Percentiles rank a stretch among this genome's conserved stretches.
Evolutionary conservation across 192 early-diverging fungal genomes (phyloP).

Genomic region (Podila verticillata): DNA sequence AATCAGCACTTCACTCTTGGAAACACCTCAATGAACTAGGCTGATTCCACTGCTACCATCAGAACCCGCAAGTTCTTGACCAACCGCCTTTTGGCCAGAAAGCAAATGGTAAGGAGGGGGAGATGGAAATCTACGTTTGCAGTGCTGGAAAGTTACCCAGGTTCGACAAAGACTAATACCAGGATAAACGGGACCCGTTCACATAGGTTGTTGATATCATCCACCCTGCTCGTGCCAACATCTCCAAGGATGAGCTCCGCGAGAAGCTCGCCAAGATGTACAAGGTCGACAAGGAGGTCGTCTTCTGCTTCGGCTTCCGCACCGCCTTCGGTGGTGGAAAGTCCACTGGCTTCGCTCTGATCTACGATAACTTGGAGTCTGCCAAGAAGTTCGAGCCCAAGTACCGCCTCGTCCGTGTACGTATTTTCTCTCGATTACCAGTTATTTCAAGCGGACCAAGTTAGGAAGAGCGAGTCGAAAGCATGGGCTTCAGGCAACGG

Average conservation of each 20-base stretch:
- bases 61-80: constrained; percentile 99
- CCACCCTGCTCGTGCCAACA: constrained; percentile 93
- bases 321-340: constrained; percentile 98
- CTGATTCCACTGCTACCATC: constrained; percentile 86
- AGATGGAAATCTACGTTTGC: constrained; percentile 3
- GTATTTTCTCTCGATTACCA: constrained; percentile 6
- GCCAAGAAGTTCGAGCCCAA: constrained; percentile 99
- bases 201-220: constrained; percentile 86
- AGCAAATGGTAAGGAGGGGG: constrained; percentile 84
- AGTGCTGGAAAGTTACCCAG: too few species aligned
- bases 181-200: constrained; percentile 31
- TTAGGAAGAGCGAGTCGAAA: too few species aligned
- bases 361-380: constrained; percentile 95
- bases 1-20: background rate
- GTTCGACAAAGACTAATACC: constrained; percentile 81
- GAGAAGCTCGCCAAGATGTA: constrained; percentile 96
- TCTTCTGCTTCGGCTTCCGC: constrained; percentile 95
- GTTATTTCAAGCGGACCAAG: background rate
- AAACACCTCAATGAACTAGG: constrained; percentile 11
- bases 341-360: constrained; percentile 93
- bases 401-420: constrained; percentile 89
- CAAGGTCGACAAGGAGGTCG: constrained; percentile 88
- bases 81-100: constrained; percentile 96
- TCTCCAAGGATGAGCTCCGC: constrained; percentile 92
- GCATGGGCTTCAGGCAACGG: too few species aligned